phyloP scores from a whole-genome alignment of 2,329 filamentous ascomycete species.

The Ophiostoma australiae region DNA sequence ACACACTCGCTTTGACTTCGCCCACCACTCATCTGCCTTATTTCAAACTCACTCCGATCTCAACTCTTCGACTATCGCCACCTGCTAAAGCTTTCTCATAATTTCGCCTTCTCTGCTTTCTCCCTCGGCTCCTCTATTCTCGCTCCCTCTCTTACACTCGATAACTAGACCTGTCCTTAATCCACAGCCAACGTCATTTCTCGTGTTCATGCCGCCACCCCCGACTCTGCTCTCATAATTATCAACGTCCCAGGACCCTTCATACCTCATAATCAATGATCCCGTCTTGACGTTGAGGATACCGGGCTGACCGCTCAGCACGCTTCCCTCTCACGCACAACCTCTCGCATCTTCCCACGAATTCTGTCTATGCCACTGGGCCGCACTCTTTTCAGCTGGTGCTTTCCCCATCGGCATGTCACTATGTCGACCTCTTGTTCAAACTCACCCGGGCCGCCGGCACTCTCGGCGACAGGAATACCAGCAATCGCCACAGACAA shows the following conservation, averaged over 20 bases:
- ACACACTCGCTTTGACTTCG: not conserved
- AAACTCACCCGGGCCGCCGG: not conserved
- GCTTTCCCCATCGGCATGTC: conserved; percentile 22
- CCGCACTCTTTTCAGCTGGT: conserved; percentile 21
- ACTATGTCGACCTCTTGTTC: conserved; percentile 19
- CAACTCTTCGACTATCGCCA: not conserved
- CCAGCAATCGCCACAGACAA: not conserved
- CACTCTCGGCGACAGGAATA: not conserved
- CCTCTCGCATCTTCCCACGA: not conserved
- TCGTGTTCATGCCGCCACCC: conserved; percentile 9
- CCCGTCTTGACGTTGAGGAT: conserved; percentile 10
- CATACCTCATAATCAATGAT: conserved; percentile 7
- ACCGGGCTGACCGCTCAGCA: conserved; percentile 12
- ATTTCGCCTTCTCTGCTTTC: not conserved
- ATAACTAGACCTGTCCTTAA: not conserved
- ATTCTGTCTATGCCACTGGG: conserved; percentile 9
- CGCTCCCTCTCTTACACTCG: not conserved
- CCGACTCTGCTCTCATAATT: not conserved
- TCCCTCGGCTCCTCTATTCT: conserved; percentile 11
- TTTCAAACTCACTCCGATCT: not conserved
- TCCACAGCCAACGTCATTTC: conserved; percentile 15
- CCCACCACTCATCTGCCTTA: not conserved
- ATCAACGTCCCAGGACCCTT: not conserved
- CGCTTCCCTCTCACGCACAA: not conserved
- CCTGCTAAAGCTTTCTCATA: not conserved